Conservation (phyloP, 768 basidiomycete species). For the Terana coerulea region DNA sequence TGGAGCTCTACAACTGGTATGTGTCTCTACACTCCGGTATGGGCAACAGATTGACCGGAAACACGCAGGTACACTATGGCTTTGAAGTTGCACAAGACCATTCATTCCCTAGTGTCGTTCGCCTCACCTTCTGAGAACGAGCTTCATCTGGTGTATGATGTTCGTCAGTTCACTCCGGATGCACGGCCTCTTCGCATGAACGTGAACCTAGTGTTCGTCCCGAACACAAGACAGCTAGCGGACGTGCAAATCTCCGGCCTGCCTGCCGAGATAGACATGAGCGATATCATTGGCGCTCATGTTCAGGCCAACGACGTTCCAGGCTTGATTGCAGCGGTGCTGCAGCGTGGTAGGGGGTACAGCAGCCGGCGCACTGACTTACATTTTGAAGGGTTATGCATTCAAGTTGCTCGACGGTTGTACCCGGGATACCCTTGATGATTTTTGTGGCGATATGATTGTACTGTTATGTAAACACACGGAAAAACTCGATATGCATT, state of each 20-base stretch:
- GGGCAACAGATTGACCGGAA: not conserved
- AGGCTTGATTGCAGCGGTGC: conserved; percentile 57
- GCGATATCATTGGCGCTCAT: conserved; percentile 58
- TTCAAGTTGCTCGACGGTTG: no score
- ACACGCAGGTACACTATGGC: conserved; percentile 65
- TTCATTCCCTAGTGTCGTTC: conserved; percentile 57
- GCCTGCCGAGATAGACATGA: conserved; percentile 42
- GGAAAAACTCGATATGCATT: no score
- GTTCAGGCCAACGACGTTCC: conserved; percentile 62
- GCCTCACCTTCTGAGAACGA: conserved; percentile 71
- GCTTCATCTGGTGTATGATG: conserved; percentile 61
- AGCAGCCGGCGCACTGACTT: no score
- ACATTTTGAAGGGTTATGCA: no score
- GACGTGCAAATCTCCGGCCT: conserved; percentile 53
- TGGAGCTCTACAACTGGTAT: conserved; percentile 69
- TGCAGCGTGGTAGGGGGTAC: conserved; percentile 42
- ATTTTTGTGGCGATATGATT: no score
- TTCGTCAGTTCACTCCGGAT: conserved; percentile 31
- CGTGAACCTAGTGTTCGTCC: conserved; percentile 62
- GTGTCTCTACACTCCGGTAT: conserved; percentile 23
- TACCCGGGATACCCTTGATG: no score
- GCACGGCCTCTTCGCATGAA: conserved; percentile 33
- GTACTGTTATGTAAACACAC: no score
- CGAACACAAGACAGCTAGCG: conserved; percentile 63
- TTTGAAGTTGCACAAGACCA: conserved; percentile 57